These are phyloP conservation scores for Musa itinerans DNA, from an alignment of 176 grass and related monocot species.

Conservation along the genomic window DNA sequence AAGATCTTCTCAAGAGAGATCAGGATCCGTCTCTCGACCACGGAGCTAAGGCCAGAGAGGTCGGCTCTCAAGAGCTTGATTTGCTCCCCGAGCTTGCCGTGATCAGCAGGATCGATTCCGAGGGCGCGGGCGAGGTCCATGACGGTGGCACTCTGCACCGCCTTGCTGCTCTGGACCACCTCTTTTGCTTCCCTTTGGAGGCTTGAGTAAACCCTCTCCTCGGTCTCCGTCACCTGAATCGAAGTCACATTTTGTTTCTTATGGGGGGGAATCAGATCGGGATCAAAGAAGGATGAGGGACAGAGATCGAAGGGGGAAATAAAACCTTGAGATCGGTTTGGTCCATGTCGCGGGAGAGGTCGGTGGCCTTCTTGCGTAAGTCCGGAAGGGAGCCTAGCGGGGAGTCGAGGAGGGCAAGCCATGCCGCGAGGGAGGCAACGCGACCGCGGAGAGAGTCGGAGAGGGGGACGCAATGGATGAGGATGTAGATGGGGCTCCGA, in stretches of 20 bases:
- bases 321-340: not conserved
- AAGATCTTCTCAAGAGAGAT: slow-evolving; percentile 10
- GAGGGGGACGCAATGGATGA: slow-evolving; percentile 10
- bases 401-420: slow-evolving; percentile 14
- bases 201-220: slow-evolving; percentile 6
- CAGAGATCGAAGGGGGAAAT: not conserved
- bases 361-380: slow-evolving; percentile 3
- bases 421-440: slow-evolving; percentile 1
- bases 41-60: not conserved
- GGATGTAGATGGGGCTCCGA: slow-evolving; percentile 2
- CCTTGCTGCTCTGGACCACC: slow-evolving; percentile 3
- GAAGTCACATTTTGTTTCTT: not conserved
- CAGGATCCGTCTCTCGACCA: slow-evolving; percentile 15
- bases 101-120: slow-evolving; percentile 4
- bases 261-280: not conserved
- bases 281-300: not conserved
- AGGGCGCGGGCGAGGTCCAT: slow-evolving; percentile 18
- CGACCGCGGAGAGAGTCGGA: not conserved
- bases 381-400: not conserved
- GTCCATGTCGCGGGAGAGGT: slow-evolving; percentile 10
- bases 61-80: not conserved
- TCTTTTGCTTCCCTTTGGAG: slow-evolving; percentile 3
- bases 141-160: slow-evolving; percentile 8
- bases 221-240: slow-evolving; percentile 11
- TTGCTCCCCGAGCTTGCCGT: slow-evolving; percentile 6